These are phyloP conservation scores for Barbatosphaeria neglecta DNA, from an alignment of 495 filamentous ascomycete species.

Conservation along the genomic window DNA sequence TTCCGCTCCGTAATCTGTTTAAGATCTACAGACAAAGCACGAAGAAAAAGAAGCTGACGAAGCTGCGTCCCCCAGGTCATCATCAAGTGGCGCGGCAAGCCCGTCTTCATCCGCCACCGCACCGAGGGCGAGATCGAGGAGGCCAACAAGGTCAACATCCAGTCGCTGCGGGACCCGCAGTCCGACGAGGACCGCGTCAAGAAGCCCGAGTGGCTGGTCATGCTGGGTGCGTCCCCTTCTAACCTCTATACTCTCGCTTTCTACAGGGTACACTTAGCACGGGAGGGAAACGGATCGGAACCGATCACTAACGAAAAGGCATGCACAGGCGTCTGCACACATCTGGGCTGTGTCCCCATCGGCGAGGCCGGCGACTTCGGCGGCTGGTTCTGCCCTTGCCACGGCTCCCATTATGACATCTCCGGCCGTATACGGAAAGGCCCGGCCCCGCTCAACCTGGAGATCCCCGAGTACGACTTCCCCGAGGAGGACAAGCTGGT, in stretches of 20 bases:
- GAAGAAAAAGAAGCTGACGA: neutral
- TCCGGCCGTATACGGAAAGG: slow-evolving; percentile 93
- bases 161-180: slow-evolving; percentile 80
- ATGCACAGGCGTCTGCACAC: slow-evolving; percentile 81
- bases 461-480: slow-evolving; percentile 85
- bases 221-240: slow-evolving; percentile 63
- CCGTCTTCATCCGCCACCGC: slow-evolving; percentile 99
- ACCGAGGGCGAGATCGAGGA: slow-evolving; percentile 77
- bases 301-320: slow-evolving; percentile 6
- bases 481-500: slow-evolving; percentile 64
- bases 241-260: neutral
- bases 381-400: slow-evolving; percentile 99
- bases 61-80: slow-evolving; percentile 55
- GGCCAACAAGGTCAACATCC: slow-evolving; percentile 66
- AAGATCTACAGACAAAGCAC: neutral
- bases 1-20: neutral
- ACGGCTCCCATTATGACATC: slow-evolving; percentile 99
- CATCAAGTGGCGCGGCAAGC: slow-evolving; percentile 99
- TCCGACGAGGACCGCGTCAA: slow-evolving; percentile 84
- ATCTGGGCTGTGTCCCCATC: slow-evolving; percentile 97
- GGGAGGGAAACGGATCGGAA: neutral
- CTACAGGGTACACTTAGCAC: neutral
- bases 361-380: slow-evolving; percentile 96
- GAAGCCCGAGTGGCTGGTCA: slow-evolving; percentile 98
- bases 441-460: slow-evolving; percentile 91